Base-by-base conservation (phyloP, 2,329 filamentous ascomycete genomes). In the Lasiodiplodia hormozganensis region DNA sequence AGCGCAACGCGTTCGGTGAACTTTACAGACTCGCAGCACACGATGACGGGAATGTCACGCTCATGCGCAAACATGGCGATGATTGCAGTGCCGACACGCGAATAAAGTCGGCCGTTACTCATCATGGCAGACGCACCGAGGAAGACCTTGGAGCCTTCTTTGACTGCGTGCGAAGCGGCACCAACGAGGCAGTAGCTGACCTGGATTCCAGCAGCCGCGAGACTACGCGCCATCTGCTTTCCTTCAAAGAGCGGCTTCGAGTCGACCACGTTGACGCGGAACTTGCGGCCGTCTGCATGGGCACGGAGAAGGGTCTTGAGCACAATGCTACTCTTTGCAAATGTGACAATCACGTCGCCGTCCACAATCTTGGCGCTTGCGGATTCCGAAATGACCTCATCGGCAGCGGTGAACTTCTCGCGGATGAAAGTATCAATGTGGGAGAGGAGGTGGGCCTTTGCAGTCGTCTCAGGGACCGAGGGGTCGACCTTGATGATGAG, bases 41-140 rank as follows among this genome's bases (percentile, higher is more conserved):
- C 93, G 40, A 96, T 90, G 69, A 98, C 93, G 0, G 92, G 92
- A 47, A 94, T 88, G 69, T 91, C 90, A 23, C 89, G 85, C 68
- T 92, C 88, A 64, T 90, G 88, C 6, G 94, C 95, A 52, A 91
- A 89, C 84, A 96, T 91, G 21, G 95, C 94, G 11, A 98, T 87
- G 69, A 96, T 88, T 28, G 92, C 93, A 3, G 94, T 97, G 70
- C 96, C 96, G 11, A 93, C 89, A 23, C 94, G 89, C 4, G 92
- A 95, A 80, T 96, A 97, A 73, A 99, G 86, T 40, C 92, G 88
- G 8, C 96, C 96, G 79, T 98, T 98, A 73, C 92, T 94, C 82
- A 97, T 96, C 89, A 99, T 96, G 49, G 93, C 92, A 77, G 97
- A 94, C 4, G 94, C 94, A 14, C 94, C 94, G 1, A 99, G 85